Evolutionary conservation across 108 stramenopile genomes (phyloP).

Genomic region (Tribonema minus): DNA sequence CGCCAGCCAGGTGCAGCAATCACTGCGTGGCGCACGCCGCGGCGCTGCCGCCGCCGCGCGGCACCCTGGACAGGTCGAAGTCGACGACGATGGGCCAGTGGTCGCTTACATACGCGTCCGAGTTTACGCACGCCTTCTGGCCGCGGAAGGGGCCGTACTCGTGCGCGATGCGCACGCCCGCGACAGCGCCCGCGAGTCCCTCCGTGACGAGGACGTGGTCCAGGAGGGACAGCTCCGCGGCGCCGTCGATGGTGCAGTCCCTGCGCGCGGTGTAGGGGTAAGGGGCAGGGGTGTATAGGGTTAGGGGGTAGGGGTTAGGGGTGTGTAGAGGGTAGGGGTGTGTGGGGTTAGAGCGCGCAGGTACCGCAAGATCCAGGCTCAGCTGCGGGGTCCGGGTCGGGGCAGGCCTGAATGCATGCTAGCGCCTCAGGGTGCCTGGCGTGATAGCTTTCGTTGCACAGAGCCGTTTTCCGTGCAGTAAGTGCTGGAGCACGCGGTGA

Average conservation of each 20-base stretch:
- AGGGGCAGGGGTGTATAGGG: too few relatives aligned
- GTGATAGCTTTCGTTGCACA: too few relatives aligned
- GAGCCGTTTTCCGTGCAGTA: too few relatives aligned
- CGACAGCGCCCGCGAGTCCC: background rate
- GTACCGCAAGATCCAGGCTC: too few relatives aligned
- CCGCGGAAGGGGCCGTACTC: background rate
- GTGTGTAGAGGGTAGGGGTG: too few relatives aligned
- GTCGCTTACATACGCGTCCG: background rate
- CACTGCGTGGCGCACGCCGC: background rate
- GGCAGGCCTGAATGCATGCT: too few relatives aligned
- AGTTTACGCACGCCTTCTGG: background rate
- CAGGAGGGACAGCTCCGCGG: constrained; percentile 1
- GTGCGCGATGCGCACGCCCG: background rate
- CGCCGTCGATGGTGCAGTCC: background rate
- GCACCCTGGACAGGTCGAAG: background rate
- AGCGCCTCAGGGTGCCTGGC: too few relatives aligned
- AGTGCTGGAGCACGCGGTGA: too few relatives aligned
- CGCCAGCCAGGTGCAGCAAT: background rate
- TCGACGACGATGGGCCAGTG: constrained; percentile 2
- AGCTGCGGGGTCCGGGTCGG: too few relatives aligned
- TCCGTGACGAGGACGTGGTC: constrained; percentile 3
- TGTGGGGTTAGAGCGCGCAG: too few relatives aligned
- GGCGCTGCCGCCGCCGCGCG: background rate
- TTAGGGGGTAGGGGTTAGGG: too few relatives aligned
- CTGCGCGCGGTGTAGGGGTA: too few relatives aligned